phyloP scores from a whole-genome alignment of 495 filamentous ascomycete genomes.

The Copromyces sp. region DNA sequence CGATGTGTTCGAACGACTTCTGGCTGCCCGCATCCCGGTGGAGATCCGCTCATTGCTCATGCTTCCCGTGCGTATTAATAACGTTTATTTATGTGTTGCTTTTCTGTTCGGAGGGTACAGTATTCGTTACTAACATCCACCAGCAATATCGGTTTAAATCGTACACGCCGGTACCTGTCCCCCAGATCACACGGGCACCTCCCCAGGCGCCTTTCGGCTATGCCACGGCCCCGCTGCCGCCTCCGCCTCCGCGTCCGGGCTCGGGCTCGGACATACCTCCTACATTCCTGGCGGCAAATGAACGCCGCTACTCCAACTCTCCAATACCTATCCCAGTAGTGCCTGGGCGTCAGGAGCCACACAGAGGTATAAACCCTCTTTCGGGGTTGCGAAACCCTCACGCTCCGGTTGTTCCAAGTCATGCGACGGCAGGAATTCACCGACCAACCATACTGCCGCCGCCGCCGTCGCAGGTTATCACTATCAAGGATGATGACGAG shows the following conservation, averaged over 20 bases:
- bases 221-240: not conserved
- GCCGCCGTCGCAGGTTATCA: conserved; percentile 2
- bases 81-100: not conserved
- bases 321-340: conserved; percentile 8
- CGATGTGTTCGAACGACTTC: conserved; percentile 5
- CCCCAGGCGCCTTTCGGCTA: not conserved
- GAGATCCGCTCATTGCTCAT: conserved; percentile 3
- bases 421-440: not conserved
- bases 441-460: not conserved
- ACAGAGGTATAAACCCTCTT: not conserved
- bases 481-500: conserved; percentile 9
- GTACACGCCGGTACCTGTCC: conserved; percentile 3
- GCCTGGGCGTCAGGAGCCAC: not conserved
- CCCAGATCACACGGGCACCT: not conserved
- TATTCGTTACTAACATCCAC: not conserved
- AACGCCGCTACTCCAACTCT: conserved; percentile 4
- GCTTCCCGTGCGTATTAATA: conserved; percentile 3
- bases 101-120: not conserved
- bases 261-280: not conserved
- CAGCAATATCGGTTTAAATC: not conserved
- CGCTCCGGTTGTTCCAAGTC: not conserved
- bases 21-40: conserved; percentile 2
- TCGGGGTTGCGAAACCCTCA: not conserved
- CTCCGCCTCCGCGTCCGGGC: not conserved
- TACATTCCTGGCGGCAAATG: not conserved